These are phyloP conservation scores for Elsinoe batatas DNA, from an alignment of 2,329 filamentous ascomycete species.

Conservation along the genomic window DNA sequence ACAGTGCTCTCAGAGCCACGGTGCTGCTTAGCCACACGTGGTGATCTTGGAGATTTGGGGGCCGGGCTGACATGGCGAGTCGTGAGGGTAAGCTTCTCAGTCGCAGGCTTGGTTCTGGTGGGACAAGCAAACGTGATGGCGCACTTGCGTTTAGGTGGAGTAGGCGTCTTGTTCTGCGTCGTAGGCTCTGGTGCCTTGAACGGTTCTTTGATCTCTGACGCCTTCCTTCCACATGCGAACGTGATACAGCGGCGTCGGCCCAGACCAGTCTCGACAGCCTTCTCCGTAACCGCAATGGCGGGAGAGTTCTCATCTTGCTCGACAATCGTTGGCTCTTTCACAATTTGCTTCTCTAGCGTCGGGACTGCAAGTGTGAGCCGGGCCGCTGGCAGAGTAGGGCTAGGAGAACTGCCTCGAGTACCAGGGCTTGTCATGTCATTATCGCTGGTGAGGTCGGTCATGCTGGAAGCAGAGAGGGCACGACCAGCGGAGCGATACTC, in stretches of 20 bases:
- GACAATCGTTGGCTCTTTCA: constrained; percentile 29
- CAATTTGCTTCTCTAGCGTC: constrained; percentile 31
- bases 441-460: constrained; percentile 88
- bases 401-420: constrained; percentile 73
- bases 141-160: constrained; percentile 46
- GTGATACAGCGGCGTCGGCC: constrained; percentile 83
- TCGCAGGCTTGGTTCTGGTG: constrained; percentile 32
- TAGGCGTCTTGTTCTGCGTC: constrained; percentile 20
- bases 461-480: constrained; percentile 62
- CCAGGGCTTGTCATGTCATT: constrained; percentile 71
- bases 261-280: constrained; percentile 51
- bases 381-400: constrained; percentile 64
- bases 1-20: constrained; percentile 43
- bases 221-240: constrained; percentile 63
- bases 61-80: constrained; percentile 33
- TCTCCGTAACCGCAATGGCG: constrained; percentile 34
- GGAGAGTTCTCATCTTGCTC: constrained; percentile 27
- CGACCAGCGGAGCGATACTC: constrained; percentile 25
- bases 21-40: constrained; percentile 28
- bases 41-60: constrained; percentile 26
- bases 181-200: constrained; percentile 22
- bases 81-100: constrained; percentile 20
- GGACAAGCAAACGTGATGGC: constrained; percentile 67
- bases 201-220: constrained; percentile 20
- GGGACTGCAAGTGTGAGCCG: constrained; percentile 31